Base-by-base conservation (phyloP, 1,139 yeast species). In the Kurtzmaniella quercitrusa region DNA sequence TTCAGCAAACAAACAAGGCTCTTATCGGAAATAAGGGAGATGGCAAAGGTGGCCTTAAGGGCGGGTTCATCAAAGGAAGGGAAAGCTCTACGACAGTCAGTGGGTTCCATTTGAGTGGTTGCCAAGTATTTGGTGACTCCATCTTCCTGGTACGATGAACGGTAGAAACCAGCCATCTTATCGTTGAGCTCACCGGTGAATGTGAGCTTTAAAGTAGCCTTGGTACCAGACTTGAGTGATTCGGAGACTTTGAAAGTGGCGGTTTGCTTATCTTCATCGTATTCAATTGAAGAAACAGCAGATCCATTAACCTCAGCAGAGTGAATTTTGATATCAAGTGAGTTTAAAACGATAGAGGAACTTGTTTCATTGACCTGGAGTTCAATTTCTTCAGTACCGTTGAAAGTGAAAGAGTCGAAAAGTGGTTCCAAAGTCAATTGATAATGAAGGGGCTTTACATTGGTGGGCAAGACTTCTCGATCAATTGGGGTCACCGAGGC, bases 61-160 rank as follows among this genome's bases (percentile, higher is more conserved):
- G 82, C 79, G 11, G 96, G 96, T 62, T 89, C 96, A 63, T 89
- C 96, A 54, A 84, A 81, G 60, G 93, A 87, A 17, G 96, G 96
- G 72, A 89, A 88, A 3, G 96, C 95, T 53, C 91, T 76, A 56
- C 96, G 79, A 51, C 95, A 91, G 60, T 87, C 95, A 14, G 94
- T 85, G 23, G 95, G 84, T 65, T 89, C 96, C 71, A 89, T 85
- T 65, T 89, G 96, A 9, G 96, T 87, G 37, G 94, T 82, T 29
- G 88, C 82, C 75, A 87, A 77, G 53, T 76, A 76, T 53, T 81
- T 78, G 29, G 77, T 77, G 43, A 71, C 70, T n/a, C 86, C 89
- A 50, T 79, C 75, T 48, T 70, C 75, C 50, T 68, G 65, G 62
- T 87, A 88, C 39, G 78, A 67, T 5, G 95, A 85, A 54, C 87